A percentile compares a stretch with the other conserved stretches of the same genome.
phyloP scores from a whole-genome alignment of 805 yeast species.

The Kodamaea kakaduensis region DNA sequence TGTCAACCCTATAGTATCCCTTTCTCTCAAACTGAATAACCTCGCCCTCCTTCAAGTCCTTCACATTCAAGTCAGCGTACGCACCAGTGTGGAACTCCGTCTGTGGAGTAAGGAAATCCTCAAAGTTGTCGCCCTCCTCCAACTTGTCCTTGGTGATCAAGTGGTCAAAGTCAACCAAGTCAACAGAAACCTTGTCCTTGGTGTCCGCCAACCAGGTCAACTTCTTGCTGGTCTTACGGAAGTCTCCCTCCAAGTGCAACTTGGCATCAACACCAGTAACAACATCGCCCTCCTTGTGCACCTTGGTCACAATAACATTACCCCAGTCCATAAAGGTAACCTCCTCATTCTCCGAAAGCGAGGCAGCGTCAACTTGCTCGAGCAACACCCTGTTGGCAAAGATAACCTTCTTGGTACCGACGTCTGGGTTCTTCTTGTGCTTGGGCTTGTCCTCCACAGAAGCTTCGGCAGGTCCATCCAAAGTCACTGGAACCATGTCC shows the following conservation, averaged over 20 bases:
- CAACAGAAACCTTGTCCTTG: conserved; percentile 22
- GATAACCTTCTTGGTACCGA: conserved; percentile 24
- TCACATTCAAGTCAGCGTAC: conserved; percentile 24
- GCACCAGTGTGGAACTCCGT: conserved; percentile 25
- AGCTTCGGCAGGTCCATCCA: conserved; percentile 32
- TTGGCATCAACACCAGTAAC: conserved; percentile 25
- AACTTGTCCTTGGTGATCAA: conserved; percentile 33
- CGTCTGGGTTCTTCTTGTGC: conserved; percentile 30
- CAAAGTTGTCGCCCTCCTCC: conserved; percentile 30
- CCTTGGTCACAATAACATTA: conserved; percentile 24
- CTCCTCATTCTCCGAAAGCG: conserved; percentile 25
- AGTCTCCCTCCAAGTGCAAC: conserved; percentile 31
- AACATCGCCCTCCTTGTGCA: conserved; percentile 21
- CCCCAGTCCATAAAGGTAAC: conserved; percentile 34
- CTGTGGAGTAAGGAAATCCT: conserved; percentile 25
- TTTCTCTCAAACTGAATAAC: conserved; percentile 29
- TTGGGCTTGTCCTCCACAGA: conserved; percentile 23
- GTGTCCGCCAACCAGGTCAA: conserved; percentile 32
- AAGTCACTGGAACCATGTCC: conserved; percentile 65
- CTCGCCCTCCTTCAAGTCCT: conserved; percentile 23
- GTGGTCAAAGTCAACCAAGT: conserved; percentile 28
- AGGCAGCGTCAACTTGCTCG: conserved; percentile 26
- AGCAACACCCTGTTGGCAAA: conserved; percentile 20
- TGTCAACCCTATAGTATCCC: conserved; percentile 28
- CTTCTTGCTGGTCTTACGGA: conserved; percentile 30